These are phyloP conservation scores for Ambrosiella beaveri DNA, from an alignment of 2,329 filamentous ascomycete genomes.

Conservation along the genomic window DNA sequence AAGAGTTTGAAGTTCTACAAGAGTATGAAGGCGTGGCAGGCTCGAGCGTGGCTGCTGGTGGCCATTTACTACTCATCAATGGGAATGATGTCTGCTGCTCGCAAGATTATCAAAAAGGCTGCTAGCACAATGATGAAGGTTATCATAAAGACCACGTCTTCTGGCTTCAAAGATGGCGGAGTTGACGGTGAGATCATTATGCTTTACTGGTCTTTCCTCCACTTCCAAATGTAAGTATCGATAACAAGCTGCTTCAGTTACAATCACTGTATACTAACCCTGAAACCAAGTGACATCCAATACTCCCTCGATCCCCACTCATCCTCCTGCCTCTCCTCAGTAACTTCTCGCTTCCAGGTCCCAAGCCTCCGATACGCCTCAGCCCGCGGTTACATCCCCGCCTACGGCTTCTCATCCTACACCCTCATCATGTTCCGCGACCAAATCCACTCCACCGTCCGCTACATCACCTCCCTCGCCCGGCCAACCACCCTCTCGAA, in stretches of 20 bases:
- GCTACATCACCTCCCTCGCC: background rate
- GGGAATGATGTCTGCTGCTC: background rate
- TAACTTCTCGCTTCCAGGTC: background rate
- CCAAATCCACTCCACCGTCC: background rate
- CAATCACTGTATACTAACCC: background rate
- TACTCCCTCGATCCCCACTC: background rate
- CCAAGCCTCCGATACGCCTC: background rate
- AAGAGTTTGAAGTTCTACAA: constrained; percentile 1
- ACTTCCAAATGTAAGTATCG: constrained; percentile 8
- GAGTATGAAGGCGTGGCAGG: constrained; percentile 1
- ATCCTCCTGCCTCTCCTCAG: background rate
- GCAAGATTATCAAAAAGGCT: background rate
- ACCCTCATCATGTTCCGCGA: constrained; percentile 1
- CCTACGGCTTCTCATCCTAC: constrained; percentile 3
- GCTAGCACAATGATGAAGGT: background rate
- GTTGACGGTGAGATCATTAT: constrained; percentile 3
- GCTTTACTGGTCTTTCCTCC: constrained; percentile 5
- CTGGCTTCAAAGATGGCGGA: background rate
- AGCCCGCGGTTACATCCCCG: background rate
- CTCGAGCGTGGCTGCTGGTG: constrained; percentile 5
- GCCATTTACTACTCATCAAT: constrained; percentile 3
- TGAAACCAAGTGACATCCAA: background rate
- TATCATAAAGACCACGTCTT: background rate
- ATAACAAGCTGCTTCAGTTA: background rate
- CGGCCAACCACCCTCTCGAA: background rate